Conservation (phyloP, 768 basidiomycete species). For the Coprinopsis sp. region DNA sequence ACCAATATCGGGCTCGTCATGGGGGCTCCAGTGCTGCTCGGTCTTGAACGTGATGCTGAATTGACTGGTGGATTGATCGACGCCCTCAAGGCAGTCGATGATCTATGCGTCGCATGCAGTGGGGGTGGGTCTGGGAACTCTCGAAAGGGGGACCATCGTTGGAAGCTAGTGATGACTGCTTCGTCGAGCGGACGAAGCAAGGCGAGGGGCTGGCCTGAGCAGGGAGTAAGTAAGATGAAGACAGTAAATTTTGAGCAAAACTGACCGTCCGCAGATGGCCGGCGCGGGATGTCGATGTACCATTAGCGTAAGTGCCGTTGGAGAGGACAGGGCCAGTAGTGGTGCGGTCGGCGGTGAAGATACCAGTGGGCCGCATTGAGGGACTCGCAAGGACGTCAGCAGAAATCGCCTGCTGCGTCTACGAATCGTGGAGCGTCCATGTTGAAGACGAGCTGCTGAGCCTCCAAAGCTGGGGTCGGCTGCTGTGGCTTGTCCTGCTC, state of each 20-base stretch:
- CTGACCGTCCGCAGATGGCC: slow-evolving; percentile 11
- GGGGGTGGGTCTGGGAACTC: slow-evolving; percentile 29
- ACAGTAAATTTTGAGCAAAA: background rate
- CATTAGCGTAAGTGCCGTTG: too few relatives aligned
- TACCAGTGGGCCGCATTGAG: slow-evolving; percentile 39
- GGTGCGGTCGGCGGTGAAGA: slow-evolving; percentile 47
- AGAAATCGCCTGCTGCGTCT: slow-evolving; percentile 17
- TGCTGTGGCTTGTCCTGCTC: slow-evolving; percentile 23
- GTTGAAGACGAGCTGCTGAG: slow-evolving; percentile 71
- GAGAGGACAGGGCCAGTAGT: slow-evolving; percentile 34
- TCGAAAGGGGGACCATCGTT: slow-evolving; percentile 3
- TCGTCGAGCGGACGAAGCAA: slow-evolving; percentile 30
- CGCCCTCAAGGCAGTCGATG: slow-evolving; percentile 29
- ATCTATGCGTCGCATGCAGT: slow-evolving; percentile 51
- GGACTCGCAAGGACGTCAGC: background rate
- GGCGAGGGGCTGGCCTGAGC: slow-evolving; percentile 28
- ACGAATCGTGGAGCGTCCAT: slow-evolving; percentile 38
- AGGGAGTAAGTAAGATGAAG: slow-evolving; percentile 3
- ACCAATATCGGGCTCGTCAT: slow-evolving; percentile 49
- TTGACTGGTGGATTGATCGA: slow-evolving; percentile 27
- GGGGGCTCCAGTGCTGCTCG: slow-evolving; percentile 35
- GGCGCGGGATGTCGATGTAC: slow-evolving; percentile 52
- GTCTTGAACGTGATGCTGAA: slow-evolving; percentile 46
- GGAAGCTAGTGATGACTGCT: slow-evolving; percentile 22
- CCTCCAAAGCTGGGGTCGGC: slow-evolving; percentile 44